phyloP scores from a whole-genome alignment of 108 stramenopile species.

The Licmophora abbreviata region DNA sequence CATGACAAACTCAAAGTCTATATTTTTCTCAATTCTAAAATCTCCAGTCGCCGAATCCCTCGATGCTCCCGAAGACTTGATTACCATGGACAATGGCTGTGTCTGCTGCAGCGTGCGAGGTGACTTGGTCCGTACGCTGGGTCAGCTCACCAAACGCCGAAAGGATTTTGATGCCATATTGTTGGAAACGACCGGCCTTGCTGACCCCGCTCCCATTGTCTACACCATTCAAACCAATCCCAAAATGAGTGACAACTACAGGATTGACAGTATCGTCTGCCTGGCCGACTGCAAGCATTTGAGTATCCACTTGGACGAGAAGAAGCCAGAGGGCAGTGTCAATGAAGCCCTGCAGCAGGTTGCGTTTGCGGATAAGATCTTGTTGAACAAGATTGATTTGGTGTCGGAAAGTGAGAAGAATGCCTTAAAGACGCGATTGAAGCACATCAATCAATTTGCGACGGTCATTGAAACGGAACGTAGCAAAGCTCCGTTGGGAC shows the following conservation, averaged over 20 bases:
- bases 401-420: slow-evolving; percentile 82
- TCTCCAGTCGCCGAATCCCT: slow-evolving; percentile 76
- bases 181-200: slow-evolving; percentile 93
- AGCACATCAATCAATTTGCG: slow-evolving; percentile 82
- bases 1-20: neutral
- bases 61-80: slow-evolving; percentile 91
- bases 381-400: slow-evolving; percentile 96
- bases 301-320: slow-evolving; percentile 81
- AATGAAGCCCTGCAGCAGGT: slow-evolving; percentile 96
- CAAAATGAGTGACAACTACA: slow-evolving; percentile 80
- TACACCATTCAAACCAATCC: slow-evolving; percentile 93
- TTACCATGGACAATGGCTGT: slow-evolving; percentile 99
- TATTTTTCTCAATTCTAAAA: neutral
- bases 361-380: slow-evolving; percentile 95
- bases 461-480: slow-evolving; percentile 79
- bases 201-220: slow-evolving; percentile 94
- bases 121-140: slow-evolving; percentile 93
- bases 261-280: slow-evolving; percentile 85
- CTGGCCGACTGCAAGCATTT: slow-evolving; percentile 92
- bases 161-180: slow-evolving; percentile 92
- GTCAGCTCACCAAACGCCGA: slow-evolving; percentile 76
- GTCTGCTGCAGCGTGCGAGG: slow-evolving; percentile 98
- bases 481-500: slow-evolving; percentile 73
- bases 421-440: slow-evolving; percentile 64
- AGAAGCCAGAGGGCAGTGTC: slow-evolving; percentile 78